These are phyloP conservation scores for Myotisia sp. DNA, from an alignment of 2,329 filamentous ascomycete genomes.

Conservation along the genomic window DNA sequence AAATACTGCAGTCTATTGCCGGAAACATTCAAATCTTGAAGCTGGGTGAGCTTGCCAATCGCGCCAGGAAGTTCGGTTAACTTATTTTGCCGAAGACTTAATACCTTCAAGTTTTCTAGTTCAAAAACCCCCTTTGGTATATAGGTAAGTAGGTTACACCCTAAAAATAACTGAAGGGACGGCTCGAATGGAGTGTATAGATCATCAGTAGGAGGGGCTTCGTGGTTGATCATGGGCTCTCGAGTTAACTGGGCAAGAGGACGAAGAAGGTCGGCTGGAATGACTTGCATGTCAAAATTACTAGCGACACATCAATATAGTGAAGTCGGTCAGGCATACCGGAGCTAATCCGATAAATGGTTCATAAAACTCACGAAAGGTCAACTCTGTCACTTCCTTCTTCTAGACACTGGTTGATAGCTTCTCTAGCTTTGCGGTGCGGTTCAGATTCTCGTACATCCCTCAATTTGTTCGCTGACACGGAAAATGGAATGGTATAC, in stretches of 20 bases:
- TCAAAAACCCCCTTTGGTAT: slow-evolving; percentile 31
- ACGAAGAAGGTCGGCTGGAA: slow-evolving; percentile 23
- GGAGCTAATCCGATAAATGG: neutral
- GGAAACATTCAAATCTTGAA: slow-evolving; percentile 33
- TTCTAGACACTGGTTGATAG: slow-evolving; percentile 31
- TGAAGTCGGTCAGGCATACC: neutral
- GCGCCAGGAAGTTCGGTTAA: slow-evolving; percentile 28
- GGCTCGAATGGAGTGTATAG: slow-evolving; percentile 28
- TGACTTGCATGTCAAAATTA: slow-evolving; percentile 18
- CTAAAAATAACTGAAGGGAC: slow-evolving; percentile 30
- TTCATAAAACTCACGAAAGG: slow-evolving; percentile 29
- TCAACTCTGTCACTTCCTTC: slow-evolving; percentile 32
- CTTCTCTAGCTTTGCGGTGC: slow-evolving; percentile 23
- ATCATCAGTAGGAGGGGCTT: slow-evolving; percentile 19
- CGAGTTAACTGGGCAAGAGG: slow-evolving; percentile 29
- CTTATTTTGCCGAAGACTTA: slow-evolving; percentile 35
- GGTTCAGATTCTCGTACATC: slow-evolving; percentile 20
- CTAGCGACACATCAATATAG: slow-evolving; percentile 14
- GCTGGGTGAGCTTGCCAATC: slow-evolving; percentile 27
- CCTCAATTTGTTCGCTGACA: neutral
- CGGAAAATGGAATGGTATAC: neutral
- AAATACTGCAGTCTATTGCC: slow-evolving; percentile 30
- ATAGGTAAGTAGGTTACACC: slow-evolving; percentile 27
- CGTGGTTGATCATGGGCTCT: slow-evolving; percentile 16
- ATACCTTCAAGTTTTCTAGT: slow-evolving; percentile 26